Conservation (phyloP, 768 basidiomycete species). For the Hericium rajendrae region DNA sequence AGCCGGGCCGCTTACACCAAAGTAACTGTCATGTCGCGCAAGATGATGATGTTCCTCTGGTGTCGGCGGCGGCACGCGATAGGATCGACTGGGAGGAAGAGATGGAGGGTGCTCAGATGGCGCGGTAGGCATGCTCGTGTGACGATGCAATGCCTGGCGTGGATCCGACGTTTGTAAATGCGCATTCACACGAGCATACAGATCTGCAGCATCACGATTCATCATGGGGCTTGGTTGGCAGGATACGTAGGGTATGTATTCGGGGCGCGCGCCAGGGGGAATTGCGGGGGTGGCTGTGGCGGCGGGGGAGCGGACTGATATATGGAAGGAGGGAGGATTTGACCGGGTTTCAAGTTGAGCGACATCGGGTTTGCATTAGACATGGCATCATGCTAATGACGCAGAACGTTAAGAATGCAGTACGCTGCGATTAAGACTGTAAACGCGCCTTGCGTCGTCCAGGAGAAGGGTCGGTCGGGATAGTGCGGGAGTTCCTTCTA, state of each 20-base stretch:
- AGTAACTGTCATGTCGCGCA: background rate
- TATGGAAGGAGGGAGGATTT: constrained; percentile 20
- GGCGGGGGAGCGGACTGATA: constrained; percentile 4
- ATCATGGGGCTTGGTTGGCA: background rate
- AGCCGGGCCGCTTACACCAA: background rate
- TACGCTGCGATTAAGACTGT: background rate
- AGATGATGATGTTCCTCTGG: background rate
- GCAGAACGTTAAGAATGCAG: no score
- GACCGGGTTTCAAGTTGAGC: constrained; percentile 22
- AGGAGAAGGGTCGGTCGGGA: constrained; percentile 1
- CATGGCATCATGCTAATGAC: background rate
- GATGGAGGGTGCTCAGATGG: background rate
- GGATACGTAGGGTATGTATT: constrained; percentile 4
- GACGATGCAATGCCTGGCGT: background rate
- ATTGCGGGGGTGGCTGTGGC: background rate
- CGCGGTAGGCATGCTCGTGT: background rate
- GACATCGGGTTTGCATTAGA: constrained; percentile 13
- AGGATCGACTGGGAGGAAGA: background rate
- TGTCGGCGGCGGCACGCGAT: background rate
- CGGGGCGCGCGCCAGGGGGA: constrained; percentile 5
- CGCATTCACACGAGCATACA: background rate
- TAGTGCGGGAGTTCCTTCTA: constrained; percentile 6
- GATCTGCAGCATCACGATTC: background rate
- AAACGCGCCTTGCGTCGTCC: background rate
- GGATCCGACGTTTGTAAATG: constrained; percentile 2